Percentiles rank a stretch among this genome's conserved stretches.
Conservation (phyloP, 164 flowering plant genomes). For the Echeveria elegans region DNA sequence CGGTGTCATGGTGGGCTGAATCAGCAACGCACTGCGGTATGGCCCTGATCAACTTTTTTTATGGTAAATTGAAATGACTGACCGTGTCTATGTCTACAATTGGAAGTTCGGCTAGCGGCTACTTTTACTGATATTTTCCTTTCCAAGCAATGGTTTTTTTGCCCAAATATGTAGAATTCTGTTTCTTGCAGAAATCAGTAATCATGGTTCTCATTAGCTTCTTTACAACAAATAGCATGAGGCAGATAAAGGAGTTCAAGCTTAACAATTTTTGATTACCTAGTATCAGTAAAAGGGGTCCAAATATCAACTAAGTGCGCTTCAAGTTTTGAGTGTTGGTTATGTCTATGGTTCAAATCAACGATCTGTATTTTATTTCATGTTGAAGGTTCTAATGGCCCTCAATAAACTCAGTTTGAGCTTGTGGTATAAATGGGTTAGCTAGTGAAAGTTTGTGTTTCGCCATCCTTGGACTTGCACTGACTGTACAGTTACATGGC, state of each 20-base stretch:
- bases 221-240: neutral
- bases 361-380: neutral
- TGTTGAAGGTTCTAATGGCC: neutral
- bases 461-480: neutral
- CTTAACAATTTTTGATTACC: neutral
- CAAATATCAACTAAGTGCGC: neutral
- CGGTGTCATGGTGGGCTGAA: slow-evolving; percentile 97
- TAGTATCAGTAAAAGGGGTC: neutral
- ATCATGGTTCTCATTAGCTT: neutral
- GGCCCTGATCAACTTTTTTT: slow-evolving; percentile 18
- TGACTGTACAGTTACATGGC: neutral
- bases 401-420: neutral
- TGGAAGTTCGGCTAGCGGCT: too few species aligned
- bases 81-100: too few species aligned
- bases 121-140: too few species aligned
- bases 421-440: neutral
- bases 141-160: too few species aligned
- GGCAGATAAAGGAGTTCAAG: neutral
- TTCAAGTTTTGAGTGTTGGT: neutral
- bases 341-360: neutral
- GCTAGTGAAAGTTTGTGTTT: neutral
- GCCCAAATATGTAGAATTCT: neutral
- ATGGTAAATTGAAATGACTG: too few species aligned
- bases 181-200: neutral
- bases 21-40: slow-evolving; percentile 93